Evolutionary conservation across 179 eudicot genomes (phyloP).

Genomic region (Silene coronaria): DNA sequence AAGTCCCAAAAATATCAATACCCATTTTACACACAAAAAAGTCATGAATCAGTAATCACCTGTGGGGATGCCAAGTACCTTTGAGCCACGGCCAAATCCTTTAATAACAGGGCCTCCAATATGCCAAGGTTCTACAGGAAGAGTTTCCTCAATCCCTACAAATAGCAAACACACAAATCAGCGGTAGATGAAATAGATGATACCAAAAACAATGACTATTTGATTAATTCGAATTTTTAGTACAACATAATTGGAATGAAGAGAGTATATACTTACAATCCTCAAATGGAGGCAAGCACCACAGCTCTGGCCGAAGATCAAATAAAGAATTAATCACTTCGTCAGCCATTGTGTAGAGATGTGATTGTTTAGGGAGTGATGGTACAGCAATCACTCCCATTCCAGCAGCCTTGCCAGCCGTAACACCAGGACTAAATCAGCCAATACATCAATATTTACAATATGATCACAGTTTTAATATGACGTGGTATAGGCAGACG

Average conservation of each 20-base stretch:
- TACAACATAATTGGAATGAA: background rate
- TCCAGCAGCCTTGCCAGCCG: constrained; percentile 90
- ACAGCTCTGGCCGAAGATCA: constrained; percentile 76
- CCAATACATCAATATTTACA: constrained; percentile 4
- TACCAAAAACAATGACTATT: background rate
- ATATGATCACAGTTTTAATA: background rate
- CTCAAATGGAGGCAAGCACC: constrained; percentile 87
- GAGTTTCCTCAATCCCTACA: constrained; percentile 82
- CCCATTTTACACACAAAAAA: background rate
- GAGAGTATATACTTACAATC: constrained; percentile 52
- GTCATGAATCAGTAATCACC: constrained; percentile 31
- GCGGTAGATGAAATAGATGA: background rate
- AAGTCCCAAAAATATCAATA: background rate
- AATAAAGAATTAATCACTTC: constrained; percentile 73
- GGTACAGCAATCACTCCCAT: constrained; percentile 91
- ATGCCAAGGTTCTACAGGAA: constrained; percentile 80
- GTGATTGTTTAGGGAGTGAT: constrained; percentile 68
- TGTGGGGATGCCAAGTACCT: constrained; percentile 97
- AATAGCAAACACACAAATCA: constrained; percentile 8
- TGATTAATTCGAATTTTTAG: background rate
- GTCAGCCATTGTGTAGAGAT: constrained; percentile 67
- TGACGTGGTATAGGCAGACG: background rate
- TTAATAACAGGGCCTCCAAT: constrained; percentile 91
- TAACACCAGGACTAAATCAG: constrained; percentile 68
- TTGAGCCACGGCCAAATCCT: constrained; percentile 96